Evolutionary conservation across 768 basidiomycete species (phyloP).

Genomic region (Cystobasidium onofrii): DNA sequence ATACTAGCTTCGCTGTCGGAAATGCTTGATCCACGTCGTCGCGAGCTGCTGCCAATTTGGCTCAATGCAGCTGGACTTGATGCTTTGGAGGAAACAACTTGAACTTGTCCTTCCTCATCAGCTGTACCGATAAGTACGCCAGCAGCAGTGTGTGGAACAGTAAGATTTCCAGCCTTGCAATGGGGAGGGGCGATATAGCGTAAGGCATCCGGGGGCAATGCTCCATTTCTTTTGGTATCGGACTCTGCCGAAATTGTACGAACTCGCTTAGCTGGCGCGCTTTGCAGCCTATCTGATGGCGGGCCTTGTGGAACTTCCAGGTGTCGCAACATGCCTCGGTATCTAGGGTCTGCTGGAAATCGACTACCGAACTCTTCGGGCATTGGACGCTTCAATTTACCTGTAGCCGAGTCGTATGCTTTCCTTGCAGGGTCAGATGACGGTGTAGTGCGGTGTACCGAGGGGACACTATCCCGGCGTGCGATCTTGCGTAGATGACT

Average conservation of each 20-base stretch:
- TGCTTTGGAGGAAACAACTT: neutral
- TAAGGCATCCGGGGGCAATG: neutral
- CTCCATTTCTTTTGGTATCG: neutral
- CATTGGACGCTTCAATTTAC: neutral
- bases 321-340: neutral
- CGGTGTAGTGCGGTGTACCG: neutral
- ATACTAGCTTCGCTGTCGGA: neutral
- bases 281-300: neutral
- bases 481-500: neutral
- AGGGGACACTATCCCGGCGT: neutral
- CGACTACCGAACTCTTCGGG: neutral
- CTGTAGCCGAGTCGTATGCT: neutral
- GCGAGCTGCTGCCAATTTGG: neutral
- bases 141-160: neutral
- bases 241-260: neutral
- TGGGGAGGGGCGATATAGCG: neutral
- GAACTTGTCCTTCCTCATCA: neutral
- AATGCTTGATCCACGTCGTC: neutral
- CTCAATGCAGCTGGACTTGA: neutral
- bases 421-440: neutral
- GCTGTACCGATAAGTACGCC: neutral
- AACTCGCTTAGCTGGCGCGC: neutral
- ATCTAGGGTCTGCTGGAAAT: neutral
- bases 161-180: neutral
- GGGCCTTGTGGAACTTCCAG: neutral